These are phyloP conservation scores for Fusarium sambucinum DNA, from an alignment of 2,329 filamentous ascomycete species.

Conservation along the genomic window DNA sequence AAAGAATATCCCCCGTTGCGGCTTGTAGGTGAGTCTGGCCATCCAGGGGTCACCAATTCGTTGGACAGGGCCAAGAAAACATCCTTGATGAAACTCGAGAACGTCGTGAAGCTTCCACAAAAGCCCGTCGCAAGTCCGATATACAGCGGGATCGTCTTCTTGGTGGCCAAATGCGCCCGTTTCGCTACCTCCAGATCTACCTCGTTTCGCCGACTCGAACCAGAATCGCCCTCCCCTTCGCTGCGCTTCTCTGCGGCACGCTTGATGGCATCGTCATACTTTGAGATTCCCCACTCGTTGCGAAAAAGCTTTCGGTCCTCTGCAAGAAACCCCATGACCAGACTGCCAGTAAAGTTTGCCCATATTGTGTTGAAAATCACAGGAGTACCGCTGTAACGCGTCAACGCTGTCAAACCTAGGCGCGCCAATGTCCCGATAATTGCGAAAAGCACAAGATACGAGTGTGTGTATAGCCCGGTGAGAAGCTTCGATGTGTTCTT, in stretches of 20 bases:
- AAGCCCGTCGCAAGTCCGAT: constrained; percentile 88
- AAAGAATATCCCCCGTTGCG: constrained; percentile 84
- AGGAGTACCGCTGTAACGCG: constrained; percentile 81
- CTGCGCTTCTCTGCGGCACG: constrained; percentile 48
- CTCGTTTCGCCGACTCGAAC: constrained; percentile 21
- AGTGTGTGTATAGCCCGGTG: constrained; percentile 77
- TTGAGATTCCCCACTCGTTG: constrained; percentile 69
- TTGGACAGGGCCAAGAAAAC: constrained; percentile 84
- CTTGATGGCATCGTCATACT: constrained; percentile 54
- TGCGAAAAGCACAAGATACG: constrained; percentile 87
- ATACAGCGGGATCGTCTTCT: constrained; percentile 90
- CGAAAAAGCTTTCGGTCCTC: constrained; percentile 84
- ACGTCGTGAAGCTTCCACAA: constrained; percentile 90
- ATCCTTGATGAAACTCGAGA: constrained; percentile 87
- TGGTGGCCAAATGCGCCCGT: constrained; percentile 71
- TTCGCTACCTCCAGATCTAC: constrained; percentile 60
- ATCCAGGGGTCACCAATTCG: constrained; percentile 63
- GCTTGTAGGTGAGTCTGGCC: constrained; percentile 52
- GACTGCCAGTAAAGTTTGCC: constrained; percentile 86
- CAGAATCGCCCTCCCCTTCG: constrained; percentile 55
- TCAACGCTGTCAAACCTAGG: constrained; percentile 82
- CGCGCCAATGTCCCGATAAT: constrained; percentile 86
- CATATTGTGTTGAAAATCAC: constrained; percentile 81
- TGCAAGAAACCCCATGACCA: constrained; percentile 86
- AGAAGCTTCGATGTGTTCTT: constrained; percentile 60